Conservation (phyloP, 2,329 filamentous ascomycete species). For the Myriosclerotinia scirpicola region DNA sequence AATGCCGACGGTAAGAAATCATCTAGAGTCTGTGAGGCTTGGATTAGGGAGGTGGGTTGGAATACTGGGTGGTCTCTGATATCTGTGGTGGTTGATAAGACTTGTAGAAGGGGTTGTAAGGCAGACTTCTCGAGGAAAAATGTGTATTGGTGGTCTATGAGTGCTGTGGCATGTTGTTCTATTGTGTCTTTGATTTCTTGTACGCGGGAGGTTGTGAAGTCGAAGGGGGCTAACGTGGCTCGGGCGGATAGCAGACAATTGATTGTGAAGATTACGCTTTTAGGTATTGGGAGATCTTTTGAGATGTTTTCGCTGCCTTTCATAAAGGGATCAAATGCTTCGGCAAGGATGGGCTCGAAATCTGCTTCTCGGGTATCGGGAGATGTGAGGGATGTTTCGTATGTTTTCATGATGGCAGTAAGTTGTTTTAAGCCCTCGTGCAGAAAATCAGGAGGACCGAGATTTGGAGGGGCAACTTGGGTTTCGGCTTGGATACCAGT, state of each 20-base stretch:
- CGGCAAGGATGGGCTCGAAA: slow-evolving; percentile 72
- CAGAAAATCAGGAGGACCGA: slow-evolving; percentile 78
- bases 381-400: slow-evolving; percentile 74
- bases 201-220: slow-evolving; percentile 61
- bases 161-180: slow-evolving; percentile 53
- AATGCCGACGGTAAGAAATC: slow-evolving; percentile 89
- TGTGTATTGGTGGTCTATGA: slow-evolving; percentile 66
- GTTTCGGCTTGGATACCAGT: slow-evolving; percentile 72
- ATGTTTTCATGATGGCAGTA: slow-evolving; percentile 76
- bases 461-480: slow-evolving; percentile 67
- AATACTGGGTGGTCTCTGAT: slow-evolving; percentile 58
- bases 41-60: slow-evolving; percentile 59
- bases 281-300: slow-evolving; percentile 57
- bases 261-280: slow-evolving; percentile 66
- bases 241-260: slow-evolving; percentile 67
- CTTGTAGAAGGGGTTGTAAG: slow-evolving; percentile 61
- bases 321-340: slow-evolving; percentile 85
- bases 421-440: slow-evolving; percentile 77
- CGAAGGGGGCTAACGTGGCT: slow-evolving; percentile 55
- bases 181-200: slow-evolving; percentile 58
- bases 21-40: slow-evolving; percentile 75
- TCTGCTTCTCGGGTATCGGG: slow-evolving; percentile 60
- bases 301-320: slow-evolving; percentile 70
- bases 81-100: slow-evolving; percentile 45
- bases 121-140: slow-evolving; percentile 78